These are phyloP conservation scores for Pseudogymnoascus sp. DNA, from an alignment of 2,329 filamentous ascomycete genomes.

Conservation along the genomic window DNA sequence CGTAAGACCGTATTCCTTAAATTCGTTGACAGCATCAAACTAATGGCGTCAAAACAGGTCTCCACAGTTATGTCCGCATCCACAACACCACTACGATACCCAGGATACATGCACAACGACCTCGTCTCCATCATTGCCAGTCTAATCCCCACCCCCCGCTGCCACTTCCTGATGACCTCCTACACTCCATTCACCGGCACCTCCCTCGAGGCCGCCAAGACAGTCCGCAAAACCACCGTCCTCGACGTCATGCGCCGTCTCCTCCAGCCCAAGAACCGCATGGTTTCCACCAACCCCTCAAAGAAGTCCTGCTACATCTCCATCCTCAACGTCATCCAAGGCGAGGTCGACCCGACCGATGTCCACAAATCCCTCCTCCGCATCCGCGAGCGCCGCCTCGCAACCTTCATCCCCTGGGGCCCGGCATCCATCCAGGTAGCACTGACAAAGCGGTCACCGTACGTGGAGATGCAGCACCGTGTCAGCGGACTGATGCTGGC, in stretches of 20 bases:
- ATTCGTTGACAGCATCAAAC: background rate
- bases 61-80: conserved; percentile 98
- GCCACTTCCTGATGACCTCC: conserved; percentile 96
- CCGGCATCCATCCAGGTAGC: conserved; percentile 97
- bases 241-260: conserved; percentile 94
- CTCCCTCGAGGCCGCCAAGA: conserved; percentile 94
- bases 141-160: conserved; percentile 89
- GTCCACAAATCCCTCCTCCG: conserved; percentile 96
- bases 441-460: conserved; percentile 90
- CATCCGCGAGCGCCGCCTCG: conserved; percentile 86
- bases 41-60: conserved; percentile 40
- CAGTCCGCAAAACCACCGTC: conserved; percentile 94
- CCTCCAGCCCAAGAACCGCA: conserved; percentile 95
- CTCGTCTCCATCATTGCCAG: conserved; percentile 94
- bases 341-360: conserved; percentile 95
- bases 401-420: conserved; percentile 97
- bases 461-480: conserved; percentile 86
- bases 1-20: conserved; percentile 37
- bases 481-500: conserved; percentile 96
- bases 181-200: conserved; percentile 97
- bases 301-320: conserved; percentile 99
- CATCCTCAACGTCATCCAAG: conserved; percentile 97
- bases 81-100: conserved; percentile 92
- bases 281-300: conserved; percentile 91
- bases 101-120: conserved; percentile 99